A percentile compares a stretch with the other conserved stretches of the same genome.
Evolutionary conservation across 164 flowering plant genomes (phyloP).

Genomic region (Berberis vulgaris): DNA sequence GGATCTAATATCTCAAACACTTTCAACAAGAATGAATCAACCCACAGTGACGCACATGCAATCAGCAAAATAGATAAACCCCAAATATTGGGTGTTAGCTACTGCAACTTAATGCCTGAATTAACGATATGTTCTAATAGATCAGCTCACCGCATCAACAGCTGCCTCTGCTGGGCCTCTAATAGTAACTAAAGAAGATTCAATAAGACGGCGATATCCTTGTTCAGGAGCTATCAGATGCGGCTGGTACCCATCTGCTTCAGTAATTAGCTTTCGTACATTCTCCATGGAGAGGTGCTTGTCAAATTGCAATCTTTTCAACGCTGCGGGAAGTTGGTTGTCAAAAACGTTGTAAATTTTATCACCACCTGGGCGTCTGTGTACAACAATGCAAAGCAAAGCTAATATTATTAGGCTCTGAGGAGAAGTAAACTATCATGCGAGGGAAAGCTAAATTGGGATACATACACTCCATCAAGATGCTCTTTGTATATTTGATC

Average conservation of each 20-base stretch:
- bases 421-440: too few species aligned
- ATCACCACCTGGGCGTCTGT: constrained; percentile 82
- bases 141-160: constrained; percentile 73
- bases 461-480: constrained; percentile 79
- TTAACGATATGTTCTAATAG: background rate
- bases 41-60: too few species aligned
- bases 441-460: background rate
- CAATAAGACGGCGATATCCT: constrained; percentile 92
- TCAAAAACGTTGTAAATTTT: constrained; percentile 70
- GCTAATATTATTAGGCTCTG: background rate
- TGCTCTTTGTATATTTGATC: constrained; percentile 78
- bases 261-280: constrained; percentile 61
- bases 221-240: constrained; percentile 85
- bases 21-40: too few species aligned
- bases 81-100: too few species aligned
- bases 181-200: constrained; percentile 59
- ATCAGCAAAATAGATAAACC: too few species aligned
- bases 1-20: too few species aligned
- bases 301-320: constrained; percentile 75
- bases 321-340: constrained; percentile 80
- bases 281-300: constrained; percentile 81
- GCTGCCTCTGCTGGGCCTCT: constrained; percentile 95
- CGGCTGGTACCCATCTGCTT: constrained; percentile 90
- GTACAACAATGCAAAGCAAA: constrained; percentile 3
- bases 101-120: background rate